Percentiles rank a stretch among this genome's conserved stretches.
These are phyloP conservation scores for Akanthomyces lecanii DNA, from an alignment of 2,329 filamentous ascomycete species.

Conservation along the genomic window DNA sequence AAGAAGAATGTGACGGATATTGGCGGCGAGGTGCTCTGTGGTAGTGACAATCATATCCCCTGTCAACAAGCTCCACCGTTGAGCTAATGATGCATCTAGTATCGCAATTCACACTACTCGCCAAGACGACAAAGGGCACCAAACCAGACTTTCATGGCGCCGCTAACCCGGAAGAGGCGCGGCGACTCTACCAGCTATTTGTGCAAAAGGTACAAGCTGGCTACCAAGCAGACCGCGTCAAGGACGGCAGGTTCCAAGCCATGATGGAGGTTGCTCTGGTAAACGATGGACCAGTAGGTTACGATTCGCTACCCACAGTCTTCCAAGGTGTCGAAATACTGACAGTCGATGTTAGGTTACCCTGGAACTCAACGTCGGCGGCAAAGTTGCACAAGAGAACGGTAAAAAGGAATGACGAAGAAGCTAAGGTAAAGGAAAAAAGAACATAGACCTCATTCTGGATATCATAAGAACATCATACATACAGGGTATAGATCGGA, in stretches of 20 bases:
- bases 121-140: conserved; percentile 89
- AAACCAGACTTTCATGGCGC: conserved; percentile 95
- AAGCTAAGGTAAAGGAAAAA: too few species aligned
- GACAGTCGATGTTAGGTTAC: background rate
- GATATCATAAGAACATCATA: background rate
- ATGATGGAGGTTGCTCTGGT: conserved; percentile 97
- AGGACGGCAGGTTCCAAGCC: conserved; percentile 94
- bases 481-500: background rate
- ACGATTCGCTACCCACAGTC: too few species aligned
- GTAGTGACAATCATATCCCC: conserved; percentile 43
- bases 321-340: background rate
- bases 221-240: conserved; percentile 71
- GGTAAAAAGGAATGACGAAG: background rate
- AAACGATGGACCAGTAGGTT: conserved; percentile 69
- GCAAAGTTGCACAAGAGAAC: conserved; percentile 2
- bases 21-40: conserved; percentile 87
- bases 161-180: conserved; percentile 72
- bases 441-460: background rate
- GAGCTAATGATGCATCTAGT: conserved; percentile 47
- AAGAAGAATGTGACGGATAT: conserved; percentile 87
- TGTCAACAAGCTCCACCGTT: background rate
- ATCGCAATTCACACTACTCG: conserved; percentile 93
- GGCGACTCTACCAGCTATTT: conserved; percentile 79
- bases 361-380: conserved; percentile 13
- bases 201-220: conserved; percentile 67